phyloP scores from a whole-genome alignment of 257 asterid genomes.

The Solanum rostratum region DNA sequence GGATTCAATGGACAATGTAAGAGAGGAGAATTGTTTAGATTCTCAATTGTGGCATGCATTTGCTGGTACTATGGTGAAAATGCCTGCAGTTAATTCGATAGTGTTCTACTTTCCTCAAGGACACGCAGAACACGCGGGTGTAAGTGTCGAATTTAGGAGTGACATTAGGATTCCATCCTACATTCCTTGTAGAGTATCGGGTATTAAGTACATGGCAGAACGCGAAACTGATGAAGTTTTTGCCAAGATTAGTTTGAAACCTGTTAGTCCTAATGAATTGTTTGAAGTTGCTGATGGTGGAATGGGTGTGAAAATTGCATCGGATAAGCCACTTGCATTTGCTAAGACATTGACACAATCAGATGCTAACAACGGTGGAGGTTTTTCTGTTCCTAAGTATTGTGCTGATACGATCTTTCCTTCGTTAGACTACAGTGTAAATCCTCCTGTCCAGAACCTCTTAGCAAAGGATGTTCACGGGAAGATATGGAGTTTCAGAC shows the following conservation, averaged over 20 bases:
- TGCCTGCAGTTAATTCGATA: slow-evolving; percentile 46
- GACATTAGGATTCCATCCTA: slow-evolving; percentile 39
- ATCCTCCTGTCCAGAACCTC: slow-evolving; percentile 78
- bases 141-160: slow-evolving; percentile 39
- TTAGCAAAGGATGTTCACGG: slow-evolving; percentile 88
- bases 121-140: slow-evolving; percentile 65
- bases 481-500: slow-evolving; percentile 82
- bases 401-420: slow-evolving; percentile 90
- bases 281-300: slow-evolving; percentile 21
- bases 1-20: slow-evolving; percentile 42
- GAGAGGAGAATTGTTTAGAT: slow-evolving; percentile 61
- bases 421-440: slow-evolving; percentile 45
- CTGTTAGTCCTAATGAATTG: slow-evolving; percentile 18
- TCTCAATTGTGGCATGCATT: slow-evolving; percentile 93
- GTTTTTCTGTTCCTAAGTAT: slow-evolving; percentile 86
- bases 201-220: slow-evolving; percentile 77
- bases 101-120: slow-evolving; percentile 93
- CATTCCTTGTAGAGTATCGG: slow-evolving; percentile 41
- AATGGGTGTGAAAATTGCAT: neutral
- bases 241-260: slow-evolving; percentile 40
- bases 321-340: slow-evolving; percentile 39
- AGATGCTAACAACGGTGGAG: slow-evolving; percentile 91
- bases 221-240: slow-evolving; percentile 74
- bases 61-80: slow-evolving; percentile 87
- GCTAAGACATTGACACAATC: slow-evolving; percentile 88